Percentiles rank a stretch among this genome's conserved stretches.
These are phyloP conservation scores for Colletotrichum neosansevieriae DNA, from an alignment of 2,329 filamentous ascomycete genomes.

Conservation along the genomic window DNA sequence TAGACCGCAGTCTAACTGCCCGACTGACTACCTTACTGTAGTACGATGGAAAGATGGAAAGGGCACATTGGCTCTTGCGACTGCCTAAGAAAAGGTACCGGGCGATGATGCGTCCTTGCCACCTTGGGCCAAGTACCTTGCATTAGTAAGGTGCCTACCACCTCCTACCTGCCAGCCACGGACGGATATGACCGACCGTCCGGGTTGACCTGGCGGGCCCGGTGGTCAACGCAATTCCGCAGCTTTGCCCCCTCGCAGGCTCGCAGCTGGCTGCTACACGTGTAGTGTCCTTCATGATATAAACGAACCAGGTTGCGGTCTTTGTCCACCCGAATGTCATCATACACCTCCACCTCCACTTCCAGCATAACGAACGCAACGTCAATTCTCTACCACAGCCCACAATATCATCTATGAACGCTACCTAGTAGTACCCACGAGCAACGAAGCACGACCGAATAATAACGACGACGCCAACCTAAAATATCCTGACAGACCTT, in stretches of 20 bases:
- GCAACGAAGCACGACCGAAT: not conserved
- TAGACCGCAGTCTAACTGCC: not conserved
- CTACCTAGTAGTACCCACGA: not conserved
- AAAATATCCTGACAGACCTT: not conserved
- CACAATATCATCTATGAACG: not conserved
- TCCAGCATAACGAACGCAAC: constrained; percentile 22
- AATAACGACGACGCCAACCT: constrained; percentile 3
- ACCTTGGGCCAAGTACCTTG: not conserved
- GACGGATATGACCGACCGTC: constrained; percentile 32
- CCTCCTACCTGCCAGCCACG: constrained; percentile 3
- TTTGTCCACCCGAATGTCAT: constrained; percentile 20
- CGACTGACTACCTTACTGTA: not conserved
- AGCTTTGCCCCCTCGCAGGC: not conserved
- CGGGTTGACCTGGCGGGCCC: constrained; percentile 30
- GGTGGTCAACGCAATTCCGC: constrained; percentile 23
- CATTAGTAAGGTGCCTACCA: not conserved
- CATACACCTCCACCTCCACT: constrained; percentile 25
- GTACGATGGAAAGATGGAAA: not conserved
- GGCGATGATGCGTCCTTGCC: not conserved
- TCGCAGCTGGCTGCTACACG: not conserved
- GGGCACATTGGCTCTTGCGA: too few species aligned
- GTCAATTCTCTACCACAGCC: constrained; percentile 28
- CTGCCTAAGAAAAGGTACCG: constrained; percentile 3
- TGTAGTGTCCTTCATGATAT: constrained; percentile 29
- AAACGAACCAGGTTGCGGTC: constrained; percentile 23